These are phyloP conservation scores for Prunus kanzakura DNA, from an alignment of 306 rosid genomes.

Conservation along the genomic window DNA sequence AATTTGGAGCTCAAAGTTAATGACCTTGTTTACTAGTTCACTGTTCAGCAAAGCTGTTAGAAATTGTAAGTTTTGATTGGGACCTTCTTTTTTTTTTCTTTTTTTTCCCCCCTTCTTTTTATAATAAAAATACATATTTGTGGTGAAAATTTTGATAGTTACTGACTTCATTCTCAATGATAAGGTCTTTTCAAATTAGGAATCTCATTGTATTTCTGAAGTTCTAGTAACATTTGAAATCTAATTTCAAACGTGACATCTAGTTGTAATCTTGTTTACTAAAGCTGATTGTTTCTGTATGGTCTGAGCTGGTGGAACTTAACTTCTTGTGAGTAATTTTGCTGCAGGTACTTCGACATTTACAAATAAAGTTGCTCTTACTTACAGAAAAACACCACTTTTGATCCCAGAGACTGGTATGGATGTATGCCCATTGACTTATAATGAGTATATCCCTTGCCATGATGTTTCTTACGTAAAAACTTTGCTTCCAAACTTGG, in stretches of 20 bases:
- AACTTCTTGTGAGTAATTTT: not conserved
- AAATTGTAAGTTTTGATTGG: not conserved
- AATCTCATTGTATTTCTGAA: not conserved
- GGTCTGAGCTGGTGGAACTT: not conserved
- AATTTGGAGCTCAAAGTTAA: not conserved
- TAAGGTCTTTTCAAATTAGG: not conserved
- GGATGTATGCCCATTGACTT: slow-evolving; percentile 75
- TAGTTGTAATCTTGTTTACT: not conserved
- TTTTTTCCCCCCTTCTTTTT: not conserved
- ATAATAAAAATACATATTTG: not conserved
- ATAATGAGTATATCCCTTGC: slow-evolving; percentile 83
- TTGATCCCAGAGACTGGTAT: slow-evolving; percentile 65
- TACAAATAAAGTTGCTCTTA: slow-evolving; percentile 56
- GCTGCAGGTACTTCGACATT: slow-evolving; percentile 52
- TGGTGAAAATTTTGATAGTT: not conserved
- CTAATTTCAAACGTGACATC: not conserved
- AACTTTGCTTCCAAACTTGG: slow-evolving; percentile 51
- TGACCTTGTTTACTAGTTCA: not conserved
- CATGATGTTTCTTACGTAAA: slow-evolving; percentile 63
- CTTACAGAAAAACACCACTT: slow-evolving; percentile 51
- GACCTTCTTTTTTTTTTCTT: not conserved
- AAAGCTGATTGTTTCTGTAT: slow-evolving; percentile 8
- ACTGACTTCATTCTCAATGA: not conserved
- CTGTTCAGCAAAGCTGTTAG: not conserved
- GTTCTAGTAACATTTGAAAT: not conserved